Base-by-base conservation (phyloP, 768 basidiomycete species). In the Xerocomellus intermedius region DNA sequence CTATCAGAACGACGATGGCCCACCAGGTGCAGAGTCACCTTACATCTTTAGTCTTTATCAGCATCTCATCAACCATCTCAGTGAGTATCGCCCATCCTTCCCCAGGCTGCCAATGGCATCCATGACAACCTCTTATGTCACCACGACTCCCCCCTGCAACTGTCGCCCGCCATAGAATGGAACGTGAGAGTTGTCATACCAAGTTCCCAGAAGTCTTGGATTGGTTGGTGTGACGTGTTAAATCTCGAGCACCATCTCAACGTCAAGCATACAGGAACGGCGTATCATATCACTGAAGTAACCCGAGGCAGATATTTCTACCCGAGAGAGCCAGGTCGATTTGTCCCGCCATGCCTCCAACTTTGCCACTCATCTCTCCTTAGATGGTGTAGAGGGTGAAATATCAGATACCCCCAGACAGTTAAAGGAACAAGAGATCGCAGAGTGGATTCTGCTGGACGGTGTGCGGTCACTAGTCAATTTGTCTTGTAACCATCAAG, bases 401-500 rank as follows among this genome's bases (percentile, higher is more conserved):
- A 82, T 73, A 17, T 83, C 86, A 10, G 66, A 73, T 19, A 64
- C 63, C 24, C 76, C 89, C 21, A 77, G 95, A 52, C 84, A 87
- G 6, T 69, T 94, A 47, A 81, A 82, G 65, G 82, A 86, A 6
- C 87, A 83, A 36, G 94, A 95, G 74, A 74, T 87, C 49, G 82
- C 83, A 24, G 92, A 97, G 74, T 98, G 95, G 95, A 84, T 97
- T 53, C 79, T 98, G 24, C 74, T 97, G 7, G 90, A 92, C 56
- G 91, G 90, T 16, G 91, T 92, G 74, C 53, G 62, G 1, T 37
- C 26, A 41, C 22, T 36, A 8, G 80, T 71, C 10, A 51, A 54
- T 10, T 22, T 54, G 30, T 52, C 60, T n/a, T 33, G 42, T 55
- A 13, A 45, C 19, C 38, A 38, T 44, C 51, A 28, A 37, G 5